Percentiles rank a stretch among this genome's conserved stretches.
Conservation (phyloP, 805 yeast genomes). For the Blastobotrys mokoenaii region DNA sequence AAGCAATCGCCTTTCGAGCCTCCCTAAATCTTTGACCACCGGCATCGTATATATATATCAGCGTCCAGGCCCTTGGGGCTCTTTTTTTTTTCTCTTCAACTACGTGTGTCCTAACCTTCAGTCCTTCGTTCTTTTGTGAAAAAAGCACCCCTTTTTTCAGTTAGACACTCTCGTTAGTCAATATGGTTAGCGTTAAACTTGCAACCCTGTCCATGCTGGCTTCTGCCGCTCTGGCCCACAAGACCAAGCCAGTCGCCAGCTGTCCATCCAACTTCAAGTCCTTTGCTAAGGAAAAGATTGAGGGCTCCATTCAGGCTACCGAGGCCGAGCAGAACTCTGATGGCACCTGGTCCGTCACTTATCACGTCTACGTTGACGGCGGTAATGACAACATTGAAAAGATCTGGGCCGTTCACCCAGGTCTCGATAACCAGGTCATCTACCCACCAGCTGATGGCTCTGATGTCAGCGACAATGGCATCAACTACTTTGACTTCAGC, state of each 20-base stretch:
- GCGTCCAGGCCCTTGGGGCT: too few relatives aligned
- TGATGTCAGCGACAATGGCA: background rate
- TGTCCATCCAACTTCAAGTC: background rate
- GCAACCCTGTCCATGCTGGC: background rate
- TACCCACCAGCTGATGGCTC: background rate
- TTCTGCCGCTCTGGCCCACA: background rate
- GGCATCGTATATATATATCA: too few relatives aligned
- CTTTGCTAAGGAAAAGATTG: background rate
- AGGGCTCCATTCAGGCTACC: background rate
- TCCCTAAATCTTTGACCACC: too few relatives aligned
- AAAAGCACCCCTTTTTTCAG: too few relatives aligned
- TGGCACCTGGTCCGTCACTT: background rate
- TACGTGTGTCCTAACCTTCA: too few relatives aligned
- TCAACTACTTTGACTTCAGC: constrained; percentile 2
- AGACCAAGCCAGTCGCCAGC: background rate
- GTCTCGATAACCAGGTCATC: background rate
- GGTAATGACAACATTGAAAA: background rate
- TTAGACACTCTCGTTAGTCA: too few relatives aligned
- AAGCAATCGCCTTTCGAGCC: too few relatives aligned
- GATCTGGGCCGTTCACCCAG: background rate
- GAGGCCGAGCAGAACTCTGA: background rate
- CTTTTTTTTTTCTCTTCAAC: too few relatives aligned
- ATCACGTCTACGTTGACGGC: background rate
- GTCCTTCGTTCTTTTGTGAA: too few relatives aligned
- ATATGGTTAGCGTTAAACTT: too few relatives aligned